A percentile compares a stretch with the other conserved stretches of the same genome.
Evolutionary conservation across 2,329 filamentous ascomycete genomes (phyloP).

Genomic region (Bretziella fagacearum): DNA sequence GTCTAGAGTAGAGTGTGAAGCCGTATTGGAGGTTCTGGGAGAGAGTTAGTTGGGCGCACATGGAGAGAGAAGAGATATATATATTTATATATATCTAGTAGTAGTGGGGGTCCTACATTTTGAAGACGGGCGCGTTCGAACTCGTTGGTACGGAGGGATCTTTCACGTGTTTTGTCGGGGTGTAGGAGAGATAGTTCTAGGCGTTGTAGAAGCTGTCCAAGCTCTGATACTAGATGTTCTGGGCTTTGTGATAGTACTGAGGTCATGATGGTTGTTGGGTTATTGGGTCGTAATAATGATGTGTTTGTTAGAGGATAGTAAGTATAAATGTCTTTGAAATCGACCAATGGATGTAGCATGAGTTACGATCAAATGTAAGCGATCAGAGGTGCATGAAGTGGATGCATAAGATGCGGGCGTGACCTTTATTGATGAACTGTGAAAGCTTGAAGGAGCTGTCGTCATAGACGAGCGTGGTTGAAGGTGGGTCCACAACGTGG

Average conservation of each 20-base stretch:
- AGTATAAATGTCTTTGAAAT: no score
- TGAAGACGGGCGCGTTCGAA: conserved; percentile 12
- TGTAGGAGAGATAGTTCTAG: conserved; percentile 49
- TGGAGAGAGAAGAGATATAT: no score
- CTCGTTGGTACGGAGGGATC: conserved; percentile 10
- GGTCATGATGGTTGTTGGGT: background rate
- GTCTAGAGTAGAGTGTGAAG: conserved; percentile 1
- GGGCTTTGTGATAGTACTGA: background rate
- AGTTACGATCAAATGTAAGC: no score
- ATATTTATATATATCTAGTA: background rate
- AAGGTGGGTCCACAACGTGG: no score
- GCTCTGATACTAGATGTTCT: conserved; percentile 26
- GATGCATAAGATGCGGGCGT: no score
- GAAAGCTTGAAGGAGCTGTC: no score
- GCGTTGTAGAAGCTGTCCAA: conserved; percentile 47
- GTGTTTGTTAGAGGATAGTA: no score
- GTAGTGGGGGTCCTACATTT: conserved; percentile 1
- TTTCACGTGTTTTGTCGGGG: conserved; percentile 40
- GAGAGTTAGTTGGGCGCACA: background rate
- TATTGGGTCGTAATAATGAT: background rate
- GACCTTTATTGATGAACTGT: no score
- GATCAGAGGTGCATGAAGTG: no score
- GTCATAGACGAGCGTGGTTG: no score
- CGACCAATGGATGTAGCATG: no score
- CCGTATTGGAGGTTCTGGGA: conserved; percentile 7